Conservation (phyloP, 2,329 filamentous ascomycete species). For the Sporothrix globosa region DNA sequence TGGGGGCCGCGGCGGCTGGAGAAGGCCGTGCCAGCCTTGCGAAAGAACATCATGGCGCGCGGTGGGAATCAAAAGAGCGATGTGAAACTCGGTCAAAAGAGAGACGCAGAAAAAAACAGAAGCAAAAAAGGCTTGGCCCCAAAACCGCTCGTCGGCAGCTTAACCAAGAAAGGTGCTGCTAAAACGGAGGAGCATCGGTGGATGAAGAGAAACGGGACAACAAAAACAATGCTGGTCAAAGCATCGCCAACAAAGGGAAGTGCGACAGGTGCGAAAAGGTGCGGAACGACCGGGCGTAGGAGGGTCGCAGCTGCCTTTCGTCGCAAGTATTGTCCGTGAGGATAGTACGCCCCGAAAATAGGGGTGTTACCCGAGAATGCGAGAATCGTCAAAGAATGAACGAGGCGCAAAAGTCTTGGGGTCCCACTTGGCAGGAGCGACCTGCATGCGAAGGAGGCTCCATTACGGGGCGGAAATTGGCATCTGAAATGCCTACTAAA, state of each 20-base stretch:
- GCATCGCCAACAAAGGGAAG: constrained; percentile 10
- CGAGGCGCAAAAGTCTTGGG: constrained; percentile 1
- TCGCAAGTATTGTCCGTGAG: background rate
- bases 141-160: constrained; percentile 10
- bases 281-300: background rate
- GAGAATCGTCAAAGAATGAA: background rate
- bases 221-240: constrained; percentile 1
- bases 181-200: background rate
- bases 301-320: constrained; percentile 4
- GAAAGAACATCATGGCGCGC: constrained; percentile 31
- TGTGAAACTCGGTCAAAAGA: background rate
- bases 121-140: background rate
- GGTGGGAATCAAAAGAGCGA: background rate
- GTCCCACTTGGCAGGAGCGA: constrained; percentile 24
- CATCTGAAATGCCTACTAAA: background rate
- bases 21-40: constrained; percentile 19
- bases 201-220: background rate
- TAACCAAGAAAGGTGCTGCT: constrained; percentile 12
- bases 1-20: constrained; percentile 28
- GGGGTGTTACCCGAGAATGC: constrained; percentile 11
- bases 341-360: constrained; percentile 12
- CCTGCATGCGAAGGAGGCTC: constrained; percentile 4
- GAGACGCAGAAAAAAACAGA: background rate
- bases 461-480: background rate
- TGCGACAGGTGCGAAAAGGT: background rate